A percentile compares a stretch with the other conserved stretches of the same genome.
Evolutionary conservation across 768 basidiomycete species (phyloP).

Genomic region (Leccinellum albellum): DNA sequence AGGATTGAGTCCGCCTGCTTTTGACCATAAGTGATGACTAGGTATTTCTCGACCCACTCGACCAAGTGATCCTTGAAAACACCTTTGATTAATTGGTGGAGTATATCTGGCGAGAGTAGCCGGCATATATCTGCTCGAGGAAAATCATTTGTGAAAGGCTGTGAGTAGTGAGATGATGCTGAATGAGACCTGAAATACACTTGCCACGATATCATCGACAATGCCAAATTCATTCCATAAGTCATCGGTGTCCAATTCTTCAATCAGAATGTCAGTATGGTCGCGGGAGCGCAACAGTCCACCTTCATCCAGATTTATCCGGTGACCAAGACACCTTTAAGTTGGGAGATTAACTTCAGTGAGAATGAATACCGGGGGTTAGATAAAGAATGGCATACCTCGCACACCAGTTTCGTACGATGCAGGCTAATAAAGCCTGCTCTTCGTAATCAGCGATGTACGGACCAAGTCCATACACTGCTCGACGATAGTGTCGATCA

Average conservation of each 20-base stretch:
- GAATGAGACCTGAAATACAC: neutral
- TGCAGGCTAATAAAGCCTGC: neutral
- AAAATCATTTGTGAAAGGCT: neutral
- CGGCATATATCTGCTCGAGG: too few relatives aligned
- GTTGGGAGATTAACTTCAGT: neutral
- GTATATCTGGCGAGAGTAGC: too few relatives aligned
- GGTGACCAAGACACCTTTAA: neutral
- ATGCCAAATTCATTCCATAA: neutral
- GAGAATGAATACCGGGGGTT: neutral
- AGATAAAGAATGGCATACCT: neutral
- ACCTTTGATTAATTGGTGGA: too few relatives aligned
- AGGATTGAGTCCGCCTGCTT: too few relatives aligned
- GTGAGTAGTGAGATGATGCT: neutral
- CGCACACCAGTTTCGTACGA: neutral
- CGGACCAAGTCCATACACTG: neutral
- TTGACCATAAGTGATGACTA: too few relatives aligned
- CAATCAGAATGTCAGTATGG: neutral
- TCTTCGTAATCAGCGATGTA: neutral
- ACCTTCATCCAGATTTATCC: neutral
- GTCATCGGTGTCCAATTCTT: neutral
- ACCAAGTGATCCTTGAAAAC: too few relatives aligned
- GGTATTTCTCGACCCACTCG: too few relatives aligned
- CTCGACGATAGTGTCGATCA: neutral
- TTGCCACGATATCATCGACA: neutral
- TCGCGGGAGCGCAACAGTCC: neutral